Evolutionary conservation across 306 rosid species (phyloP), one percentile per base, ranked within the genome.

Genomic region (Vachellia collinsii): DNA sequence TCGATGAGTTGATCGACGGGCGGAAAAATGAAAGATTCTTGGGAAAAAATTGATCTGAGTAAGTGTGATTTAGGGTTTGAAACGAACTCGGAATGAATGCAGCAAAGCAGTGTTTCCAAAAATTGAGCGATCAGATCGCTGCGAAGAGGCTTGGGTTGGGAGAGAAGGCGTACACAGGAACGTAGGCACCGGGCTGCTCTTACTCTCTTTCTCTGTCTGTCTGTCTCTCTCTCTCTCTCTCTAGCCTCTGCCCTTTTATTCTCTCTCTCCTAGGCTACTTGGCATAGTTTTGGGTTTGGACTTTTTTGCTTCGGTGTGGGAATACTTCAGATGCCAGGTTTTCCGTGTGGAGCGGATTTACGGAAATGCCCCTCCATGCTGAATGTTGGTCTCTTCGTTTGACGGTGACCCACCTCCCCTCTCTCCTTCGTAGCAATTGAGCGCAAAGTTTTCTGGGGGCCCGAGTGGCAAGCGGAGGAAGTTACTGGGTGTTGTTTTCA

Each of bases 111-210:
- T 54, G 58, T 83, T 74, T 90, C 85, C 88, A 83, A 87, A 85
- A 80, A 54, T 83, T 8, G 71, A 69, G 86, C 91, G 91, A 90
- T 87, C 89, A 20, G 89, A 88, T 83, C 89, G 88, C 85, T 48
- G 80, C 36, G 16, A 44, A 12, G 51, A n/a, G 53, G 29, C 41
- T 81, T 25, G 13, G 54, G 43, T 51, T 29, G 78, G 79, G 75
- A 61, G 75, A 73, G 76, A 64, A 70, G 59, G 82, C 50, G 86
- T 20, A 12, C 0, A 54, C 84, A 73, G 63, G 72, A 59, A 61
- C 67, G 41, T 22, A 11, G 75, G 12, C 75, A 44, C 75, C 29
- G 54, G 38, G 29, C 74, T 69, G 54, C 54, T 70, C 29, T 22
- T 0, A 29, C 34, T 29, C 2, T 29, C 34, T 29, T 29, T 29